These are phyloP conservation scores for Zygnema cylindricum DNA, from an alignment of 139 green algal species.

Conservation along the genomic window DNA sequence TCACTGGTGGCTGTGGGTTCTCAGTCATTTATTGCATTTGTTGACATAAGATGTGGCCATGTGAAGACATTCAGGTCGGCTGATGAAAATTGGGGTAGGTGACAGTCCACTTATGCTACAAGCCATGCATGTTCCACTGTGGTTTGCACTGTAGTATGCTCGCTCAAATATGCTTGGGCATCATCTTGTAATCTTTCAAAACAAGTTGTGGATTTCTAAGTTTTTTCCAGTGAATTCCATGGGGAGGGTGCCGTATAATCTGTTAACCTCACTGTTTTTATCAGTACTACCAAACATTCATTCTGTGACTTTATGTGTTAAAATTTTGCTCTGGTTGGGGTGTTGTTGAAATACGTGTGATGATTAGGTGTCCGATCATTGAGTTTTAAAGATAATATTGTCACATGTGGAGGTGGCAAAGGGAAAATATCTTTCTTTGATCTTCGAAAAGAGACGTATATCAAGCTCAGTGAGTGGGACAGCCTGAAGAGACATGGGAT, in stretches of 20 bases:
- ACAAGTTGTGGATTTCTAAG: too few relatives aligned
- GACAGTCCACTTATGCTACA: not conserved
- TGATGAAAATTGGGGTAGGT: constrained; percentile 55
- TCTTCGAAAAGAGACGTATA: constrained; percentile 46
- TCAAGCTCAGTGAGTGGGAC: constrained; percentile 27
- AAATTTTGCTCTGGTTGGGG: too few relatives aligned
- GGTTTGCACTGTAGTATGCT: too few relatives aligned
- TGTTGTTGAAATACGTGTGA: too few relatives aligned
- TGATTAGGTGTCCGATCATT: constrained; percentile 59
- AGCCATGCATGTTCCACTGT: not conserved
- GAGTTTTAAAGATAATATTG: constrained; percentile 56
- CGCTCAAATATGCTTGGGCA: too few relatives aligned
- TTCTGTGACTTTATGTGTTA: too few relatives aligned
- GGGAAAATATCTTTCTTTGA: constrained; percentile 55
- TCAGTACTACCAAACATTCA: too few relatives aligned
- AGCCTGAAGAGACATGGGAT: too few relatives aligned
- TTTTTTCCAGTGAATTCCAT: too few relatives aligned
- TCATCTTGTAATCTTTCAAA: too few relatives aligned
- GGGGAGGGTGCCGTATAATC: too few relatives aligned
- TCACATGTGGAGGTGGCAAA: constrained; percentile 57
- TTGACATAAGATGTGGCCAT: constrained; percentile 57
- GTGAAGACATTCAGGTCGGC: constrained; percentile 30
- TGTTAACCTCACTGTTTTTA: too few relatives aligned
- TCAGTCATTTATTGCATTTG: constrained; percentile 43
- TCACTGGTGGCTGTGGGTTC: constrained; percentile 54